These are phyloP conservation scores for Ajuga chamaepitys DNA, from an alignment of 257 asterid species.

Conservation along the genomic window DNA sequence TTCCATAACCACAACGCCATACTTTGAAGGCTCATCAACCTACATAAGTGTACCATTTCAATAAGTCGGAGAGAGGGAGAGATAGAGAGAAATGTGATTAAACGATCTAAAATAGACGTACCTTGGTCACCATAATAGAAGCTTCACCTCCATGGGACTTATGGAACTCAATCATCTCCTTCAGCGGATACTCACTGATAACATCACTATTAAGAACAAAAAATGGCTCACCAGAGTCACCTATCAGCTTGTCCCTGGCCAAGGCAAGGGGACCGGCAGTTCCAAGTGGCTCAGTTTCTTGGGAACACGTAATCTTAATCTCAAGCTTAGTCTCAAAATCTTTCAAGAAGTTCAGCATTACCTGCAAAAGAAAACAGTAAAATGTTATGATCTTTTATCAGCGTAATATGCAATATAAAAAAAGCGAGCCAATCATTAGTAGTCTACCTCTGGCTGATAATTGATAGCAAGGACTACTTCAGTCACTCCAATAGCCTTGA, in stretches of 20 bases:
- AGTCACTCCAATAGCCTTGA: conserved; percentile 84
- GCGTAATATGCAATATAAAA: background rate
- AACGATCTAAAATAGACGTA: conserved; percentile 3
- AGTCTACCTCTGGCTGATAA: conserved; percentile 88
- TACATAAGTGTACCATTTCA: conserved; percentile 11
- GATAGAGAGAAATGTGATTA: background rate
- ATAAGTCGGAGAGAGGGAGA: background rate
- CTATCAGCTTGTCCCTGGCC: conserved; percentile 88
- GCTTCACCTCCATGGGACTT: conserved; percentile 97
- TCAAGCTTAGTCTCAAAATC: conserved; percentile 90
- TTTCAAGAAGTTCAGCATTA: conserved; percentile 90
- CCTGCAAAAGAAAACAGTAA: conserved; percentile 29
- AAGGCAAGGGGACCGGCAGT: conserved; percentile 99
- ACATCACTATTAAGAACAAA: conserved; percentile 97
- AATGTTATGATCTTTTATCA: background rate
- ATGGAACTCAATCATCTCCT: conserved; percentile 84
- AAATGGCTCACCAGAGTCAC: conserved; percentile 81
- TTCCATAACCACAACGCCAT: conserved; percentile 81
- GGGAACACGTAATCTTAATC: conserved; percentile 89
- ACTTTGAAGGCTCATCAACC: conserved; percentile 96
- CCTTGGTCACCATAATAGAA: conserved; percentile 92
- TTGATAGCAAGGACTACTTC: conserved; percentile 94
- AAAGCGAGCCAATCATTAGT: background rate
- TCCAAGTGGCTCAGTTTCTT: conserved; percentile 97
- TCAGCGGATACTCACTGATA: conserved; percentile 84